Evolutionary conservation across 2,329 filamentous ascomycete species (phyloP).

Genomic region (Arthroderma sp.): DNA sequence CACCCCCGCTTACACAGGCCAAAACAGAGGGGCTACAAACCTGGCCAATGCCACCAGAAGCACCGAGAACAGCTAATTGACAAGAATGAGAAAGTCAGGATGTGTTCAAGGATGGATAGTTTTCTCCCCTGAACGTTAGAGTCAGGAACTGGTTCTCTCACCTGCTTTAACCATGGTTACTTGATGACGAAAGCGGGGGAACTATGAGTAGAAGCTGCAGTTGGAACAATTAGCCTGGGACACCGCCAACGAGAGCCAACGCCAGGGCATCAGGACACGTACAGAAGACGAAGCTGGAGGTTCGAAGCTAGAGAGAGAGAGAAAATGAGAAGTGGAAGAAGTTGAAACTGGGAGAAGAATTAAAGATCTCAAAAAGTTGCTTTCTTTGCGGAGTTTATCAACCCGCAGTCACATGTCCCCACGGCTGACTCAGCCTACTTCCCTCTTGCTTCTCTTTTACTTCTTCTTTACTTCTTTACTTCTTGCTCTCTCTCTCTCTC

Average conservation of each 20-base stretch:
- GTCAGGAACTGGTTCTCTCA: slow-evolving; percentile 10
- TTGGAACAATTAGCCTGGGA: not conserved
- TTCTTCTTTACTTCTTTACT: not conserved
- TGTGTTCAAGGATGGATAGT: not conserved
- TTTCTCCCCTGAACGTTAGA: not conserved
- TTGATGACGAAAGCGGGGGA: slow-evolving; percentile 13
- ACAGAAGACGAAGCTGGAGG: not conserved
- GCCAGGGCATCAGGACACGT: not conserved
- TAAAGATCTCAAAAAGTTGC: slow-evolving; percentile 1
- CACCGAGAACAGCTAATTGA: slow-evolving; percentile 68
- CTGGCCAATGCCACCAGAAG: slow-evolving; percentile 97
- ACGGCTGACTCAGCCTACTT: not conserved
- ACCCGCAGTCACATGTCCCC: slow-evolving; percentile 4
- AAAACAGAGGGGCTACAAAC: slow-evolving; percentile 38
- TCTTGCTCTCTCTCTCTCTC: not conserved
- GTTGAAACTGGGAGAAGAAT: not conserved
- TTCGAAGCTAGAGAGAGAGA: slow-evolving; percentile 4
- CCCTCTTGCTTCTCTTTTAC: too few relatives aligned
- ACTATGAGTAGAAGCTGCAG: not conserved
- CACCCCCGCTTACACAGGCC: not conserved
- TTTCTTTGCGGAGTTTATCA: slow-evolving; percentile 4
- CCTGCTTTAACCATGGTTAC: slow-evolving; percentile 40
- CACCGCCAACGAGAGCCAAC: not conserved
- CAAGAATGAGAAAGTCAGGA: not conserved
- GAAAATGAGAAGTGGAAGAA: not conserved